Conservation (phyloP, 768 basidiomycete species). For the Podaxis carcinomalis region DNA sequence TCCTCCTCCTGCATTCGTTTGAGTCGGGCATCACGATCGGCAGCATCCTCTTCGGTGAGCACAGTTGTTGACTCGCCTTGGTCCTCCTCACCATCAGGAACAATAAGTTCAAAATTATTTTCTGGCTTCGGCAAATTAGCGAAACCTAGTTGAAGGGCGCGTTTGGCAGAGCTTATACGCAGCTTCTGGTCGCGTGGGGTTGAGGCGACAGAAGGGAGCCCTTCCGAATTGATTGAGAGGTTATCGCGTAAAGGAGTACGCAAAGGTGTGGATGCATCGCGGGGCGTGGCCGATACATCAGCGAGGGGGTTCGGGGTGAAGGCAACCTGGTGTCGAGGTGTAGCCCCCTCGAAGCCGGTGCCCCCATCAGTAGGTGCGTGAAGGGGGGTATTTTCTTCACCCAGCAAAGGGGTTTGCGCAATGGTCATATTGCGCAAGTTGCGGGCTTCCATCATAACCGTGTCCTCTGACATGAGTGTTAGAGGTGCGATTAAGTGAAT, state of each 20-base stretch:
- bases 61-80: slow-evolving; percentile 37
- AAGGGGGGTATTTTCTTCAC: slow-evolving; percentile 96
- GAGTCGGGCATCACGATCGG: slow-evolving; percentile 80
- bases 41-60: slow-evolving; percentile 80
- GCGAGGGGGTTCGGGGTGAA: slow-evolving; percentile 97
- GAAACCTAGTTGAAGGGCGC: slow-evolving; percentile 78
- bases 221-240: slow-evolving; percentile 82
- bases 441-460: slow-evolving; percentile 89
- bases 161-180: slow-evolving; percentile 60
- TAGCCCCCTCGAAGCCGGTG: slow-evolving; percentile 93
- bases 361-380: slow-evolving; percentile 71
- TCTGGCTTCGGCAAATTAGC: slow-evolving; percentile 84
- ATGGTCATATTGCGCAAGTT: slow-evolving; percentile 94
- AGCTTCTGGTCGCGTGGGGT: slow-evolving; percentile 78
- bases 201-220: slow-evolving; percentile 47
- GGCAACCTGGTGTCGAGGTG: slow-evolving; percentile 84
- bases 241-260: slow-evolving; percentile 95
- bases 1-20: slow-evolving; percentile 68
- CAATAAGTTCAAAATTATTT: slow-evolving; percentile 94
- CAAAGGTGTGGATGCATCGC: slow-evolving; percentile 70
- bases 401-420: slow-evolving; percentile 89
- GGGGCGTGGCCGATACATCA: slow-evolving; percentile 54
- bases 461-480: slow-evolving; percentile 67
- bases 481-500: slow-evolving; percentile 5
- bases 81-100: slow-evolving; percentile 85